Conservation (phyloP, 192 early-diverging fungal species). For the Coemansia sp. region DNA sequence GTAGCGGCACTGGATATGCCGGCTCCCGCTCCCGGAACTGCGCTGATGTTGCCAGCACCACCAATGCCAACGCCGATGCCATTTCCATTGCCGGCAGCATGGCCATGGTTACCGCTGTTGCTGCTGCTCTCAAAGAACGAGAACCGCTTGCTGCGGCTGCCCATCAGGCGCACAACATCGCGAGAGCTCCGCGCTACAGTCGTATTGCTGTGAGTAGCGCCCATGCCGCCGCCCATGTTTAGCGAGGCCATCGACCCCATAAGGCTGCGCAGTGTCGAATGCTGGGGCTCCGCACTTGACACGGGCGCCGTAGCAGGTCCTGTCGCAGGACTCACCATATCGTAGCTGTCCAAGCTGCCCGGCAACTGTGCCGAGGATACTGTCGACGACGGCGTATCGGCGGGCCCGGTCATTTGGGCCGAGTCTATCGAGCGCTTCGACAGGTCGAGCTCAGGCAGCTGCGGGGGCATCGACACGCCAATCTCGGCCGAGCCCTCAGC, state of each 20-base stretch:
- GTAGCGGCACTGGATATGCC: neutral
- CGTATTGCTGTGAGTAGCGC: constrained; percentile 1
- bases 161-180: constrained; percentile 50
- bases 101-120: neutral
- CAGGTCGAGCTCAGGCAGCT: constrained; percentile 50
- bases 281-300: too few species aligned
- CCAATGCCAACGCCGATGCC: constrained; percentile 1
- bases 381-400: constrained; percentile 1
- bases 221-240: constrained; percentile 2
- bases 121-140: constrained; percentile 47
- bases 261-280: constrained; percentile 30
- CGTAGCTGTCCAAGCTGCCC: neutral
- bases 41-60: too few species aligned
- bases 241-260: constrained; percentile 49
- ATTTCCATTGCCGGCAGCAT: neutral
- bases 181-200: constrained; percentile 41
- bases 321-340: neutral
- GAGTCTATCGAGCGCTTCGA: constrained; percentile 39
- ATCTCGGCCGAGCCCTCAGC: neutral
- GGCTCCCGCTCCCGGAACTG: neutral
- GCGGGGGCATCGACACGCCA: constrained; percentile 29
- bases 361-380: neutral
- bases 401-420: neutral
- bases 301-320: neutral
- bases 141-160: constrained; percentile 48